phyloP scores from a whole-genome alignment of 2,329 filamentous ascomycete species.

The Beauveria rudraprayagi region DNA sequence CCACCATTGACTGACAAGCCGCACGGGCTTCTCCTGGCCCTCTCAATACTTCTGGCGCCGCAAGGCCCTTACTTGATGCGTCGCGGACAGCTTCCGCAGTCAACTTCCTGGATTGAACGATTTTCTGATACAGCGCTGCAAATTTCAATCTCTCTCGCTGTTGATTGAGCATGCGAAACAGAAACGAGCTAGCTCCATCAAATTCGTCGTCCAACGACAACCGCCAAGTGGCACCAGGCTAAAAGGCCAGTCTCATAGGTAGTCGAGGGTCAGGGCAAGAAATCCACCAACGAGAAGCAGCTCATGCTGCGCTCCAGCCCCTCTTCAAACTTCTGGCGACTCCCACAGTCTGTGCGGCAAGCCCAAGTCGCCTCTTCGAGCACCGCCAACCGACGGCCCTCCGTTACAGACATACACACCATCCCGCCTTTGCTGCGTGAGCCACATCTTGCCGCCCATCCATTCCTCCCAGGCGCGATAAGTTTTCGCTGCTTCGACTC shows the following conservation, averaged over 20 bases:
- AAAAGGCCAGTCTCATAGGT: not conserved
- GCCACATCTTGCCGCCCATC: slow-evolving; percentile 2
- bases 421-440: not conserved
- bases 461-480: not conserved
- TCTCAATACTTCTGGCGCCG: not conserved
- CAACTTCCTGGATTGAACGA: too few relatives aligned
- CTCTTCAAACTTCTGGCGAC: not conserved
- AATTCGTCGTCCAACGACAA: not conserved
- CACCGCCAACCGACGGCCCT: slow-evolving; percentile 4
- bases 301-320: not conserved
- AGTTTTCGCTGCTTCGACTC: slow-evolving; percentile 4
- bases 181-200: not conserved
- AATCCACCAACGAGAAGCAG: not conserved
- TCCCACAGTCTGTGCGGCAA: slow-evolving; percentile 6
- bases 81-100: not conserved
- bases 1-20: not conserved
- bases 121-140: not conserved
- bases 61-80: not conserved
- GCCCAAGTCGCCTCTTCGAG: slow-evolving; percentile 6
- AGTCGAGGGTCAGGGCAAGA: not conserved
- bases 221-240: not conserved
- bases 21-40: not conserved
- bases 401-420: slow-evolving; percentile 7
- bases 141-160: not conserved
- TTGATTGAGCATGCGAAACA: not conserved